Conservation (phyloP, 1,284 basidiomycete genomes). For the Ceratobasidium sp. region DNA sequence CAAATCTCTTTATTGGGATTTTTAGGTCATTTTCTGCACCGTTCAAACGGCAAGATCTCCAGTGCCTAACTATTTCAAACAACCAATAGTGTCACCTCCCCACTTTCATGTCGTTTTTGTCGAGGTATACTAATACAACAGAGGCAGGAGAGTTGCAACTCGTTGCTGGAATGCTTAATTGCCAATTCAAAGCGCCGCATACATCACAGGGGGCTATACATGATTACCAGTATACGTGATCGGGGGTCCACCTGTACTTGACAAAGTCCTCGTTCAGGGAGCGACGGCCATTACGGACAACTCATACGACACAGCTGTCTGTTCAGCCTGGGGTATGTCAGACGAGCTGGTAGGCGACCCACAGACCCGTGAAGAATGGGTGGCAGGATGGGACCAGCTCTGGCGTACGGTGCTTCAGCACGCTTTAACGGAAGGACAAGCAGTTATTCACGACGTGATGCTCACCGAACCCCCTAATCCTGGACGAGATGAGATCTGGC, state of each 20-base stretch:
- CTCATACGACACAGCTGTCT: constrained; percentile 25
- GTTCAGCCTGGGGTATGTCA: constrained; percentile 44
- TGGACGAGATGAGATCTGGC: constrained; percentile 39
- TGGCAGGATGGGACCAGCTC: constrained; percentile 38
- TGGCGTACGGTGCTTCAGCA: constrained; percentile 38
- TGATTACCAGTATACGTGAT: no score
- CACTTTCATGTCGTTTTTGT: no score
- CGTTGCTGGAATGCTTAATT: no score
- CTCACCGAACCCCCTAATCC: constrained; percentile 28
- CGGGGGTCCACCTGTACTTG: not conserved
- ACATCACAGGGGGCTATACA: no score
- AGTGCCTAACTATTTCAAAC: no score
- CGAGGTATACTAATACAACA: no score
- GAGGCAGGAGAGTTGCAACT: no score
- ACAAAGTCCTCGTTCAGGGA: constrained; percentile 37
- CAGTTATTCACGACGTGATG: constrained; percentile 33
- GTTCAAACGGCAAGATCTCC: no score
- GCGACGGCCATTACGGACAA: constrained; percentile 38
- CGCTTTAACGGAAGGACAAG: constrained; percentile 35
- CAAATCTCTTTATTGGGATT: no score
- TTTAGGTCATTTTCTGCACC: no score
- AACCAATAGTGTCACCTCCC: no score
- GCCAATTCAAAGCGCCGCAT: no score
- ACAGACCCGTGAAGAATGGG: constrained; percentile 41
- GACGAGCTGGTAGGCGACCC: constrained; percentile 26